Evolutionary conservation across 257 asterid genomes (phyloP), one percentile per base, ranked within the genome.

Genomic region (Cynanchum wilfordii): DNA sequence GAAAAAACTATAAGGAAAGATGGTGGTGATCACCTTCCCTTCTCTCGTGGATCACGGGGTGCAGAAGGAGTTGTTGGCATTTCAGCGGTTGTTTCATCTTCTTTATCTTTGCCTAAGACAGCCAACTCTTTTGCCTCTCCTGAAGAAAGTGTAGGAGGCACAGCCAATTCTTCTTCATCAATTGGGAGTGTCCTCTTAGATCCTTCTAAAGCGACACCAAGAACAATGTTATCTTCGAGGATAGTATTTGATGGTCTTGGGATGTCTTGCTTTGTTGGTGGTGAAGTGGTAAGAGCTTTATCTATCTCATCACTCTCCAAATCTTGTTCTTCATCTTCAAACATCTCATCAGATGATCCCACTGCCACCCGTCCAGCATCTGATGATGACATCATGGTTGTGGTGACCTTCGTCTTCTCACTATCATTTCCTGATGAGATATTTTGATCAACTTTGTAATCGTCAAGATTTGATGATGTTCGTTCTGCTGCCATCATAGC

Each of bases 131-230:
- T 81, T 17, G 77, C 44, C 63, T 82, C 84, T 1, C 5, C 38
- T 33, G 38, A 33, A 33, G 76, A 30, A 30, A 33, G 44, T 40
- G 62, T 5, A 56, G 78, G 68, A 51, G 78, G 42, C 49, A 82
- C 40, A 2, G 59, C 67, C 69, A 71, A 58, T 29, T 77, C 84
- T 29, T 77, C 84, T 68, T 80, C 84, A 42, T 80, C 84, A 24
- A 80, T 80, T 15, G 78, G 84, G n/a, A 80, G 81, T 4, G 76
- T 80, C 76, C 79, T 69, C 66, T 80, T 80, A 15, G 84, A 80
- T 70, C 84, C 81, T 50, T 80, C 84, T 71, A 80, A 64, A 42
- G 84, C 81, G 20, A 80, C 81, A 33, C 84, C 84, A 62, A 80
- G 84, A 66, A 80, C 76, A 20, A 80, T 80, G 36, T 80, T 80